phyloP scores from a whole-genome alignment of 164 flowering plant genomes.

The Magnolia officinalis region DNA sequence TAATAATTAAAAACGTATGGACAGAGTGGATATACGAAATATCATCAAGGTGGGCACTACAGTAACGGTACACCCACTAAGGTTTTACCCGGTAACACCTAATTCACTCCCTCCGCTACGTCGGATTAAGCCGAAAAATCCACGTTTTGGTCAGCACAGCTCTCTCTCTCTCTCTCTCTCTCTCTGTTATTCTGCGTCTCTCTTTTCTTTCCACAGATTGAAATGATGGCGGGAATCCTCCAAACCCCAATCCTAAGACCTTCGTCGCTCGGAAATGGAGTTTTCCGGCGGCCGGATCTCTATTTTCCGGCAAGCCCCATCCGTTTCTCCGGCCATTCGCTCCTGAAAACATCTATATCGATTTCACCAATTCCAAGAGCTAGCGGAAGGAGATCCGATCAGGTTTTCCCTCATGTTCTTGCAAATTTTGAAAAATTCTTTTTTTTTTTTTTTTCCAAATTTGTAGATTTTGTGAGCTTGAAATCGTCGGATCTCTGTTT shows the following conservation, averaged over 20 bases:
- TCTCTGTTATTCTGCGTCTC: neutral
- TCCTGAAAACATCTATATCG: constrained; percentile 10
- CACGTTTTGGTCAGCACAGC: neutral
- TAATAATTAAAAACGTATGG: no score
- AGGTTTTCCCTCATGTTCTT: constrained; percentile 24
- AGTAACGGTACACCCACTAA: no score
- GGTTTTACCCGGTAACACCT: no score
- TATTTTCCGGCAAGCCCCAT: constrained; percentile 1
- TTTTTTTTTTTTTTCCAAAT: no score
- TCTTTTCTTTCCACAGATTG: neutral
- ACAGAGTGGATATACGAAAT: no score
- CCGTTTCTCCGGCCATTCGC: constrained; percentile 2
- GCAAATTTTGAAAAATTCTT: neutral
- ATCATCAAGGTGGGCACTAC: no score
- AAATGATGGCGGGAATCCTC: constrained; percentile 42
- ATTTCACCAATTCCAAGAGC: constrained; percentile 27
- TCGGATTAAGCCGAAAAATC: no score
- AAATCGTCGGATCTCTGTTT: no score
- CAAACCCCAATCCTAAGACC: constrained; percentile 23
- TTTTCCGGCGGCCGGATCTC: constrained; percentile 16
- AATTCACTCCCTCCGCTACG: no score
- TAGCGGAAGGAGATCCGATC: constrained; percentile 18
- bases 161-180: no score
- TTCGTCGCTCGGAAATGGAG: constrained; percentile 4
- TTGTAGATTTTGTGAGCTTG: no score